These are phyloP conservation scores for Pyricularia pennisetigena DNA, from an alignment of 2,329 filamentous ascomycete genomes.

Conservation along the genomic window DNA sequence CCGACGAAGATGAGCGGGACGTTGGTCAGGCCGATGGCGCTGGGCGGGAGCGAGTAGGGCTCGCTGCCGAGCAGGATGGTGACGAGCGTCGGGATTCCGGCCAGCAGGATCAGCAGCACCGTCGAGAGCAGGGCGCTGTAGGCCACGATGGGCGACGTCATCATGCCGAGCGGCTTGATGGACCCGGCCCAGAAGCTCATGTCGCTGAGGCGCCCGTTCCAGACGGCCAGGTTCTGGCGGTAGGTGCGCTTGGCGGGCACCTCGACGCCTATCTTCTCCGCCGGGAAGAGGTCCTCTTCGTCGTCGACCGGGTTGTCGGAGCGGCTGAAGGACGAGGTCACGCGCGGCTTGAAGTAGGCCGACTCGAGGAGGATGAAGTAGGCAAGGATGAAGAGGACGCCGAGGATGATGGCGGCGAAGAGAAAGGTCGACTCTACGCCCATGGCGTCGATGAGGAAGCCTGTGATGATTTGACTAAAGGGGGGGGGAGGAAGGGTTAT, in stretches of 20 bases:
- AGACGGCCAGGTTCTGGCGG: slow-evolving; percentile 3
- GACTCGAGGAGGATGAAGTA: slow-evolving; percentile 6
- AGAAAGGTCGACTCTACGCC: slow-evolving; percentile 2
- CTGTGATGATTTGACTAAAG: slow-evolving; percentile 2
- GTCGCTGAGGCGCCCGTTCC: slow-evolving; percentile 5
- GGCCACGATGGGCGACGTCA: slow-evolving; percentile 3
- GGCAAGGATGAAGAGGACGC: neutral
- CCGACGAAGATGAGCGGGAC: slow-evolving; percentile 48
- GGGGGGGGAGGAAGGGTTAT: neutral
- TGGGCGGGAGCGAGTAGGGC: slow-evolving; percentile 37
- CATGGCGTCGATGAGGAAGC: slow-evolving; percentile 6
- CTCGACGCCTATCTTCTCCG: neutral
- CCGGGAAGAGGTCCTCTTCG: neutral
- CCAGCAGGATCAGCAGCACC: slow-evolving; percentile 2
- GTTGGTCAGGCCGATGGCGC: slow-evolving; percentile 46
- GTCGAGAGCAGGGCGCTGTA: slow-evolving; percentile 4
- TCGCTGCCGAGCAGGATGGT: slow-evolving; percentile 43
- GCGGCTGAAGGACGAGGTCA: neutral
- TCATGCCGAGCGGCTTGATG: slow-evolving; percentile 4
- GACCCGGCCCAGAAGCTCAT: slow-evolving; percentile 4
- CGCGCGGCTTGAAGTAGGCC: slow-evolving; percentile 4
- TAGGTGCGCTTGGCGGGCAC: slow-evolving; percentile 1
- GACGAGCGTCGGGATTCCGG: slow-evolving; percentile 15
- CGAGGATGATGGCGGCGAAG: slow-evolving; percentile 5
- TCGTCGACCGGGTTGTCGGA: neutral